A percentile compares a stretch with the other conserved stretches of the same genome.
Conservation (phyloP, 2,329 filamentous ascomycete genomes). For the Elsinoe batatas region DNA sequence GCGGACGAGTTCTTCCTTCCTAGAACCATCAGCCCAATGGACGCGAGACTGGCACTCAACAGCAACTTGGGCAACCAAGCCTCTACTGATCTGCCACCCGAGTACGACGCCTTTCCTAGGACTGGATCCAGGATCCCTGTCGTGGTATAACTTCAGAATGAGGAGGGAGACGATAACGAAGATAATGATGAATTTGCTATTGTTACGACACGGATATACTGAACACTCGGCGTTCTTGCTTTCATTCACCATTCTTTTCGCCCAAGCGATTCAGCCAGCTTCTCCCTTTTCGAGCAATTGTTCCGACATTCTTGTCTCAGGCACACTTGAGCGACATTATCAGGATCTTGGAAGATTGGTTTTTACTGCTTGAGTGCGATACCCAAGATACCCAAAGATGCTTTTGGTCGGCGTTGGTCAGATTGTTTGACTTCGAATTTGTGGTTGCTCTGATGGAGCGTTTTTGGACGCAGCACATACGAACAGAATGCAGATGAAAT, state of each 20-base stretch:
- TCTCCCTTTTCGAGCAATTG: background rate
- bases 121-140: background rate
- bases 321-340: background rate
- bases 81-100: constrained; percentile 7
- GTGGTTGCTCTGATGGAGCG: too few relatives aligned
- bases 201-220: background rate
- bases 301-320: background rate
- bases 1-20: constrained; percentile 27
- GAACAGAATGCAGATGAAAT: too few relatives aligned
- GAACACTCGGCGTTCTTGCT: background rate
- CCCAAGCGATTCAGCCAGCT: background rate
- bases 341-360: background rate
- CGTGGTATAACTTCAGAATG: background rate
- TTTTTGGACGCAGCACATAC: too few relatives aligned
- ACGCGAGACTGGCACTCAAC: constrained; percentile 18
- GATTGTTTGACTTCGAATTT: too few relatives aligned
- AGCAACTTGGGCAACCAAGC: constrained; percentile 16
- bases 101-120: constrained; percentile 11
- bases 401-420: background rate
- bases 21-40: constrained; percentile 27
- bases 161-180: background rate
- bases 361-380: background rate
- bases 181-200: constrained; percentile 5
- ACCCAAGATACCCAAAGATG: background rate
- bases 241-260: background rate